phyloP scores from a whole-genome alignment of 1,284 basidiomycete species.

The Heterobasidion annosum region DNA sequence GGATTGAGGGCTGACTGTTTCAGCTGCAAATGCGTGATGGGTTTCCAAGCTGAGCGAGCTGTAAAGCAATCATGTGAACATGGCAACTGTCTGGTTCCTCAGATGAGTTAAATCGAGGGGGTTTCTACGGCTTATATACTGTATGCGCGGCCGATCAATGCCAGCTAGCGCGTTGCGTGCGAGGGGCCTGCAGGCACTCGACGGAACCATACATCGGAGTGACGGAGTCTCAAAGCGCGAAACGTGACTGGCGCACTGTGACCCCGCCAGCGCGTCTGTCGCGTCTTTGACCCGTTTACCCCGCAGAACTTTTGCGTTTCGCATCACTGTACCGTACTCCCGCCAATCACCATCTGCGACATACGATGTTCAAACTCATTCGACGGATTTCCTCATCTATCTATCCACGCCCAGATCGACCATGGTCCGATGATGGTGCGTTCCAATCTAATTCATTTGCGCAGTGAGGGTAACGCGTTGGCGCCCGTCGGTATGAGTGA shows the following conservation, averaged over 20 bases:
- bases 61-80: no score
- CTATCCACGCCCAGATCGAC: constrained; percentile 59
- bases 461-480: constrained; percentile 9
- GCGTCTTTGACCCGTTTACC: neutral
- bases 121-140: no score
- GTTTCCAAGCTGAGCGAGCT: no score
- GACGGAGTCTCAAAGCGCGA: neutral
- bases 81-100: no score
- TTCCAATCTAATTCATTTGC: constrained; percentile 11
- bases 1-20: no score
- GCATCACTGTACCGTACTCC: neutral
- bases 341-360: neutral
- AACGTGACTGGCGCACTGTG: neutral
- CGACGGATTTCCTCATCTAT: constrained; percentile 64
- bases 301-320: neutral
- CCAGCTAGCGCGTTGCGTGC: no score
- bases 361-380: constrained; percentile 59
- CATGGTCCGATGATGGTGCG: constrained; percentile 70
- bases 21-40: no score
- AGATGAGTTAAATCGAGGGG: no score
- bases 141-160: no score
- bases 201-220: neutral
- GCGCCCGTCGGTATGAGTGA: constrained; percentile 5
- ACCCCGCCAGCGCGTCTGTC: neutral
- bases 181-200: no score